Evolutionary conservation across 371 early-diverging fungal species (phyloP).

Genomic region (Sporodiniella umbellata): DNA sequence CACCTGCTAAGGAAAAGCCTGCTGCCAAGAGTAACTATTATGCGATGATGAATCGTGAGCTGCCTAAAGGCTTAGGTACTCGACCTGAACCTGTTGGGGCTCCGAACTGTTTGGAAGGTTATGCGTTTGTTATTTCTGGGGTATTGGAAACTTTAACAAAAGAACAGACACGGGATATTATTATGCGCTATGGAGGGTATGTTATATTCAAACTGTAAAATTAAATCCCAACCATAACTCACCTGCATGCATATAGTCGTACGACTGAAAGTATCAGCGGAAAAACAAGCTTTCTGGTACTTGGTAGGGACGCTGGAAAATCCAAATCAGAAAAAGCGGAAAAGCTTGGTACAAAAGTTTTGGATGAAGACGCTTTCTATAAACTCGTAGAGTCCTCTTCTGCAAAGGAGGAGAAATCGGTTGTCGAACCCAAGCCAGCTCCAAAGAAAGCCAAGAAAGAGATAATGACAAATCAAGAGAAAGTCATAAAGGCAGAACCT

Average conservation of each 20-base stretch:
- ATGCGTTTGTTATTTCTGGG: conserved; percentile 94
- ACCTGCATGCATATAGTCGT: conserved; percentile 50
- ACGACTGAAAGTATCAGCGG: conserved; percentile 83
- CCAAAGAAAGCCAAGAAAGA: conserved; percentile 5
- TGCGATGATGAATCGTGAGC: conserved; percentile 42
- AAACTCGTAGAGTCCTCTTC: conserved; percentile 64
- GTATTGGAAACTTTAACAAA: conserved; percentile 77
- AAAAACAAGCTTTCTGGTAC: conserved; percentile 89
- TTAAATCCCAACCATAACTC: background rate
- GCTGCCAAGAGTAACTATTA: conserved; percentile 14
- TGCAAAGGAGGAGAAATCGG: conserved; percentile 15
- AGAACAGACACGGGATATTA: conserved; percentile 76
- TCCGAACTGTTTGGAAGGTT: conserved; percentile 72
- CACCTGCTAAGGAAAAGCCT: background rate
- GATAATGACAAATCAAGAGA: too few relatives aligned
- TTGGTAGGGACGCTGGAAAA: conserved; percentile 93
- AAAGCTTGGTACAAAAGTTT: conserved; percentile 61
- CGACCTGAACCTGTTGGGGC: conserved; percentile 78
- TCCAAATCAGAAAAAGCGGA: conserved; percentile 88
- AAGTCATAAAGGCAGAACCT: too few relatives aligned
- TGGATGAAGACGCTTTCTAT: conserved; percentile 91
- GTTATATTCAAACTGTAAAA: conserved; percentile 2
- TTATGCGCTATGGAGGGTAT: conserved; percentile 90
- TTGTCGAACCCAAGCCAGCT: conserved; percentile 2
- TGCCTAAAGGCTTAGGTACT: conserved; percentile 69